These are phyloP conservation scores for Xerocomus nothofagi DNA, from an alignment of 1,284 basidiomycete genomes.

Conservation along the genomic window DNA sequence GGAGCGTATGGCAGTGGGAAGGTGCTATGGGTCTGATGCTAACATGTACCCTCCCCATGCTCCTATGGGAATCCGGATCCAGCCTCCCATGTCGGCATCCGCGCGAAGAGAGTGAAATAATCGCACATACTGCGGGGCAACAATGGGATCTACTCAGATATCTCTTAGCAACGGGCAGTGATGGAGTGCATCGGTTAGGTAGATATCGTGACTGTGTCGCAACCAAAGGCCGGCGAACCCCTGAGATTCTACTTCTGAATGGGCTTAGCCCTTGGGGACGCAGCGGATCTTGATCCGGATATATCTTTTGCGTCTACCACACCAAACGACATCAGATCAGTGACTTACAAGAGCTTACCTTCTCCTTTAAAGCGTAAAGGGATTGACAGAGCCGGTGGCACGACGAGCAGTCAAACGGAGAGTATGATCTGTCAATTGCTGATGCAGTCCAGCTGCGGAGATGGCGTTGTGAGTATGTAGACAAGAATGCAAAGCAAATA, in stretches of 20 bases:
- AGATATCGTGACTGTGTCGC: constrained; percentile 1
- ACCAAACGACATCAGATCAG: constrained; percentile 1
- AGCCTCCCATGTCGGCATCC: constrained; percentile 18
- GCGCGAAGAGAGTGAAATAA: constrained; percentile 40
- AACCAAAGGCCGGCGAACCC: constrained; percentile 9
- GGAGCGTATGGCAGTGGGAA: constrained; percentile 37
- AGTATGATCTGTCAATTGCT: constrained; percentile 41
- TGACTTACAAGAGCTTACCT: constrained; percentile 23
- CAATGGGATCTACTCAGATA: constrained; percentile 51
- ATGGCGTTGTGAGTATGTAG: constrained; percentile 27
- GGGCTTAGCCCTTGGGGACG: background rate
- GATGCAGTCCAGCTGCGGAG: constrained; percentile 23
- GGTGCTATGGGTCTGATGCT: constrained; percentile 37
- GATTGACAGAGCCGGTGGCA: constrained; percentile 23
- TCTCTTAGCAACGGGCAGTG: constrained; percentile 42
- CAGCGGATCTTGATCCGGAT: constrained; percentile 4
- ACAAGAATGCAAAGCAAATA: constrained; percentile 24
- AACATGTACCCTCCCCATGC: background rate
- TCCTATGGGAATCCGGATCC: background rate
- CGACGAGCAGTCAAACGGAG: constrained; percentile 43
- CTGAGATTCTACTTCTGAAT: constrained; percentile 9
- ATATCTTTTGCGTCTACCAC: background rate
- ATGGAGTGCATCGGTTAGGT: constrained; percentile 38
- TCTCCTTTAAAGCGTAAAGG: constrained; percentile 27
- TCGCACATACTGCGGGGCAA: constrained; percentile 44